These are phyloP conservation scores for Neurospora discreta DNA, from an alignment of 495 filamentous ascomycete genomes.

Conservation along the genomic window DNA sequence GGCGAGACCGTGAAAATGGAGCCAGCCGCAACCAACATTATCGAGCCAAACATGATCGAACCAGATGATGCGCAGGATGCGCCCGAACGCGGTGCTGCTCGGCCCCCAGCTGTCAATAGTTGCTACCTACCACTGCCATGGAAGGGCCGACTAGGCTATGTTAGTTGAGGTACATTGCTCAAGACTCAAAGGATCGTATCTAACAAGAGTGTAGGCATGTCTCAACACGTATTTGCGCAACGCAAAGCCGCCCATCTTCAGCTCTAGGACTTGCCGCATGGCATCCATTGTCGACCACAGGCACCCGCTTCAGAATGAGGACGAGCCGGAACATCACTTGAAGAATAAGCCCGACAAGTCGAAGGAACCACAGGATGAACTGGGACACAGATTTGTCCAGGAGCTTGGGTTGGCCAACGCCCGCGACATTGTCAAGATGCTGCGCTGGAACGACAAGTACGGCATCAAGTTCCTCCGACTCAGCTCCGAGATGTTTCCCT, in stretches of 20 bases:
- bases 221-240: slow-evolving; percentile 86
- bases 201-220: slow-evolving; percentile 48
- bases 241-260: slow-evolving; percentile 79
- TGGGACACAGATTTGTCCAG: slow-evolving; percentile 64
- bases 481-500: slow-evolving; percentile 94
- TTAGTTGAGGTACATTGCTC: slow-evolving; percentile 37
- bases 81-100: slow-evolving; percentile 34
- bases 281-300: slow-evolving; percentile 83
- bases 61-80: slow-evolving; percentile 24
- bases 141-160: slow-evolving; percentile 88
- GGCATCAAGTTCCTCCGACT: slow-evolving; percentile 88
- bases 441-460: slow-evolving; percentile 89
- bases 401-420: slow-evolving; percentile 72
- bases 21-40: neutral
- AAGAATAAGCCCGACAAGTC: slow-evolving; percentile 74
- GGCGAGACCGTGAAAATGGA: neutral
- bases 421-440: slow-evolving; percentile 69
- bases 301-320: slow-evolving; percentile 64
- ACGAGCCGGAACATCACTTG: slow-evolving; percentile 62
- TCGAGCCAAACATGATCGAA: slow-evolving; percentile 2
- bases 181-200: neutral
- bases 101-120: slow-evolving; percentile 74
- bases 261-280: slow-evolving; percentile 85
- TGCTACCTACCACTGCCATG: slow-evolving; percentile 80
- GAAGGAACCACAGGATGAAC: slow-evolving; percentile 46